Percentiles rank a stretch among this genome's conserved stretches.
Conservation (phyloP, 805 yeast species). For the Saturnispora ahearnii region DNA sequence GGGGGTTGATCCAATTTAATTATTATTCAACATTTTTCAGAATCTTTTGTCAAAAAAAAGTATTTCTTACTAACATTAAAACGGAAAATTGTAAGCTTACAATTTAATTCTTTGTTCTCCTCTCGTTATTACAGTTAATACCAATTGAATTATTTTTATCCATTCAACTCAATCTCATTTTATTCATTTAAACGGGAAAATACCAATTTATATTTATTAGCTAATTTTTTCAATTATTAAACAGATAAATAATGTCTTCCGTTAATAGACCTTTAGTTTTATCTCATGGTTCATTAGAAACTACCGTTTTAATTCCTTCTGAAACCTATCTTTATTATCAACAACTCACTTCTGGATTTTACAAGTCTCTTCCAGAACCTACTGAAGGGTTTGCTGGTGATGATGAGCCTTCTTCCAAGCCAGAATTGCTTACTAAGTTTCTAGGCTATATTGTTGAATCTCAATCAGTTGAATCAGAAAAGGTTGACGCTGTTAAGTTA, state of each 20-base stretch:
- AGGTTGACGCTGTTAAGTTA: constrained; percentile 52
- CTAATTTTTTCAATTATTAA: too few species aligned
- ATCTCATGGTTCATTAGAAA: constrained; percentile 80
- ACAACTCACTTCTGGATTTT: constrained; percentile 81
- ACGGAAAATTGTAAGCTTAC: neutral
- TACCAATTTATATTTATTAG: neutral
- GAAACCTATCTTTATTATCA: constrained; percentile 69
- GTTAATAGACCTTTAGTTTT: constrained; percentile 68
- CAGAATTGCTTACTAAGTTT: constrained; percentile 77
- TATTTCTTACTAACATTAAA: neutral
- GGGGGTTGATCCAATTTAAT: too few species aligned
- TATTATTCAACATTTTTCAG: too few species aligned
- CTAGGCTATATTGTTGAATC: constrained; percentile 53
- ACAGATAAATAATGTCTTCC: constrained; percentile 6
- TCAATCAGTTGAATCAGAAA: constrained; percentile 23
- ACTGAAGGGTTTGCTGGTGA: constrained; percentile 82
- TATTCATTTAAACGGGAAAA: neutral
- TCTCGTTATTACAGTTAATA: neutral
- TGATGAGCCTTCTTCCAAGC: constrained; percentile 79
- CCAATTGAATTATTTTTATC: neutral
- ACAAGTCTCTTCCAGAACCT: constrained; percentile 62
- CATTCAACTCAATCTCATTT: neutral
- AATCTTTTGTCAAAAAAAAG: neutral
- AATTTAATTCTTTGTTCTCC: neutral
- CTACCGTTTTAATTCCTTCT: constrained; percentile 80